phyloP scores from a whole-genome alignment of 495 filamentous ascomycete species.

The Penicillium cinerascens region DNA sequence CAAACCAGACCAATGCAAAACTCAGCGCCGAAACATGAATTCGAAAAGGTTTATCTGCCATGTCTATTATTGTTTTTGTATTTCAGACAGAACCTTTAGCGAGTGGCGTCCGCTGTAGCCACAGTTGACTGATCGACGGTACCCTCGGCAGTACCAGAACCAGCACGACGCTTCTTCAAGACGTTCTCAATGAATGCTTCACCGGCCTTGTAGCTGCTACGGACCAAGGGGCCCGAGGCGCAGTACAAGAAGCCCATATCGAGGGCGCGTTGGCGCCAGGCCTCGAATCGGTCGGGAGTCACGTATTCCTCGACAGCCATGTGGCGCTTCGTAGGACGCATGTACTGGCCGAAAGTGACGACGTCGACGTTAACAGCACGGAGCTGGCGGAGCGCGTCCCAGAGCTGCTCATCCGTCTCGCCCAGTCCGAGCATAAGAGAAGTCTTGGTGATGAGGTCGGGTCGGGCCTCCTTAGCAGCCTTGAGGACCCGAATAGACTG shows the following conservation, averaged over 20 bases:
- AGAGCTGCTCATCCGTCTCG: constrained; percentile 86
- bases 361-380: constrained; percentile 81
- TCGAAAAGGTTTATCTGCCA: constrained; percentile 1
- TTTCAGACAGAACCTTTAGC: constrained; percentile 17
- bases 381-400: constrained; percentile 75
- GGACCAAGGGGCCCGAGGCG: constrained; percentile 86
- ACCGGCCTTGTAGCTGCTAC: constrained; percentile 94
- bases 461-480: constrained; percentile 71
- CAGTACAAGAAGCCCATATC: constrained; percentile 97
- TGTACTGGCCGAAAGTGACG: constrained; percentile 98
- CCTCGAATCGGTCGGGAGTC: constrained; percentile 82
- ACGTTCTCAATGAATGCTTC: constrained; percentile 99
- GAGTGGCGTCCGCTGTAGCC: constrained; percentile 23
- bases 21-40: constrained; percentile 15
- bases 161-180: constrained; percentile 73
- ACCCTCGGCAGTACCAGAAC: constrained; percentile 18
- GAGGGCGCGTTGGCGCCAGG: constrained; percentile 84
- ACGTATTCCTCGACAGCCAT: constrained; percentile 95
- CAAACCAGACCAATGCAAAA: constrained; percentile 14
- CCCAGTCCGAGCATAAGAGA: constrained; percentile 95
- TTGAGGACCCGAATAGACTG: constrained; percentile 79
- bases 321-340: constrained; percentile 96
- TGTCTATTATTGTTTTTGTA: constrained; percentile 6
- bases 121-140: constrained; percentile 18
- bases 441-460: constrained; percentile 89